These are phyloP conservation scores for Ophiostoma sp. DNA, from an alignment of 2,329 filamentous ascomycete genomes.

Conservation along the genomic window DNA sequence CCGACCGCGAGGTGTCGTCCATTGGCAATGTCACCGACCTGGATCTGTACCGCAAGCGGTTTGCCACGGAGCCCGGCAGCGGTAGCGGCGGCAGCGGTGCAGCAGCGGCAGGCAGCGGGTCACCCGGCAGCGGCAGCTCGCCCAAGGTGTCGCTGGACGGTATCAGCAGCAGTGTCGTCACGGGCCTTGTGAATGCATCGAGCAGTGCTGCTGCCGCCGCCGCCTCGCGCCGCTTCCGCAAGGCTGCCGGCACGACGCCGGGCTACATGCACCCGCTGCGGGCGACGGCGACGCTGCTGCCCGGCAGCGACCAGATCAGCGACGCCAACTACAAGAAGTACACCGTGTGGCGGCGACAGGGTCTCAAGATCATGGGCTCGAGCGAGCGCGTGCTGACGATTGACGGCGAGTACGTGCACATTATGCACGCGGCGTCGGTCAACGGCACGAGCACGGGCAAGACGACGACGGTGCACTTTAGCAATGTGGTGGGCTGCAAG, in stretches of 20 bases:
- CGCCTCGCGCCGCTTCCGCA: conserved; percentile 24
- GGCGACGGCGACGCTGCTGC: background rate
- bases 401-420: conserved; percentile 81
- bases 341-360: conserved; percentile 74
- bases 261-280: conserved; percentile 55
- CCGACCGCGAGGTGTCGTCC: conserved; percentile 73
- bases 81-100: conserved; percentile 6
- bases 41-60: conserved; percentile 68
- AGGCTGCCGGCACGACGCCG: conserved; percentile 35
- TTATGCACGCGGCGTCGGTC: conserved; percentile 59
- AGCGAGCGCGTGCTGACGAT: conserved; percentile 73
- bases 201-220: conserved; percentile 6
- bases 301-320: conserved; percentile 42
- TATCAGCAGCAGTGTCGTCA: conserved; percentile 41
- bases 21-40: conserved; percentile 70
- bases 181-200: conserved; percentile 35
- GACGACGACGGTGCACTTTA: conserved; percentile 76
- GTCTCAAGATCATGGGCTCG: conserved; percentile 71
- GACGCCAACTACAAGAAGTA: conserved; percentile 66
- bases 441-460: conserved; percentile 66
- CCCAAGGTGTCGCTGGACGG: conserved; percentile 58
- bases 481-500: conserved; percentile 75
- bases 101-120: background rate
- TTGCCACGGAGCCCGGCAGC: conserved; percentile 55
- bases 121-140: conserved; percentile 35